Base-by-base conservation (phyloP, 164 flowering plant genomes). In the Vitis amurensis region DNA sequence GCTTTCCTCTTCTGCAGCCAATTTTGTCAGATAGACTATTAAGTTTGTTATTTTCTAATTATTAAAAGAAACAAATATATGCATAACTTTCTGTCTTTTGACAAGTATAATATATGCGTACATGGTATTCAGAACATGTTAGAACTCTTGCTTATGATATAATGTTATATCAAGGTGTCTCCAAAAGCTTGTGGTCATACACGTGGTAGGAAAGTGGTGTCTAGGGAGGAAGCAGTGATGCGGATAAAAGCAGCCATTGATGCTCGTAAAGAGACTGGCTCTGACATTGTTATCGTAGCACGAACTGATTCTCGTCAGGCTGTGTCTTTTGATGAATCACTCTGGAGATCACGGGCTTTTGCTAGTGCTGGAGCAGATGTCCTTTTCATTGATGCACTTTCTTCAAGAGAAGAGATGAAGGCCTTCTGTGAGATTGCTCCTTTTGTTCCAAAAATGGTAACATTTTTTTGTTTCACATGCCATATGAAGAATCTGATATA, bases 171-270 rank as follows among this genome's bases (percentile, higher is more conserved):
- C 31, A 74, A 94, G 97, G 91, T 87, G 57, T 87, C 95, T 67
- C 99, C 97, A 51, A 94, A 94, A 91, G 99, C 97, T 71, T 94
- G 97, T 74, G 99, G 99, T 67, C 97, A 94, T 81, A 95, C 96
- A 50, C 88, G 69, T 57, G 98, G 93, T 31, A 82, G 98, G 74
- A 90, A 90, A 86, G 99, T 95, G 71, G 91, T 91, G 62, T 87
- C 98, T 13, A 89, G 91, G 74, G 99, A 91, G 72, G 98, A 94
- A 83, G 97, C 98, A n/a, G 84, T 91, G 60, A 87, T 92, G 87
- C 84, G 81, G 71, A 89, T 95, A 69, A 92, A 84, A 83, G 98
- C 99, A 58, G 99, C 98, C 69, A 81, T 91, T 70, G 97, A 92
- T 89, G 97, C 99, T 68, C 81, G 98, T 8, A 83, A 68, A 63